phyloP scores from a whole-genome alignment of 164 flowering plant genomes.

The Umbilicus rupestris region DNA sequence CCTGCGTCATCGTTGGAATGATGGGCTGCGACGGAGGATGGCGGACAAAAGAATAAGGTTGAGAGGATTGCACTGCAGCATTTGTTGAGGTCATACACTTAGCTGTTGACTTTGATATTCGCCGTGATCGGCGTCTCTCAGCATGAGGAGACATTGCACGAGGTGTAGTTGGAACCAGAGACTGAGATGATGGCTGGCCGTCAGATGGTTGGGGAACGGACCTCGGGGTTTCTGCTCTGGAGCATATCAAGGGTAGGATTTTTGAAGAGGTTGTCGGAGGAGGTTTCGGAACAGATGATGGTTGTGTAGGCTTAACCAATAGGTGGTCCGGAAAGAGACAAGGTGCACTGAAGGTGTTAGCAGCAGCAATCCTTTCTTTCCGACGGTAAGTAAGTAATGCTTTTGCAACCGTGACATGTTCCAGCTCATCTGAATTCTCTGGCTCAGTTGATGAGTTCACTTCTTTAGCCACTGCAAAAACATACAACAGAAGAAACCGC shows the following conservation, averaged over 20 bases:
- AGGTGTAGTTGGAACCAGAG: neutral
- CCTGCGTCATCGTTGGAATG: neutral
- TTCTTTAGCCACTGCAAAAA: constrained; percentile 5
- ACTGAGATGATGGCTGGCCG: neutral
- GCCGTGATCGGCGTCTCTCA: neutral
- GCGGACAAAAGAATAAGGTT: neutral
- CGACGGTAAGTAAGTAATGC: neutral
- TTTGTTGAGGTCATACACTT: neutral
- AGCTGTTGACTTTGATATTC: neutral
- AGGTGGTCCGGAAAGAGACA: neutral
- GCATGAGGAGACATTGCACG: neutral
- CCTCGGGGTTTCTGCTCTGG: neutral
- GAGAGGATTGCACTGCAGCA: neutral
- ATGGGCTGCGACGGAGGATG: neutral
- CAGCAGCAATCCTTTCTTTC: constrained; percentile 1
- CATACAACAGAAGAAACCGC: neutral
- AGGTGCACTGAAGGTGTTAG: neutral
- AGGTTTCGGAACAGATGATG: neutral
- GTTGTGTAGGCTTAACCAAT: neutral
- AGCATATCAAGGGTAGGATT: constrained; percentile 2
- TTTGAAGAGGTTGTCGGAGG: neutral
- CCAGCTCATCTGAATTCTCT: neutral
- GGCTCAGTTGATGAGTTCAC: neutral
- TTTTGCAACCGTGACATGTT: constrained; percentile 4
- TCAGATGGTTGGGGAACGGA: neutral